phyloP scores from a whole-genome alignment of 805 yeast genomes.

The Hanseniaspora guilliermondii region DNA sequence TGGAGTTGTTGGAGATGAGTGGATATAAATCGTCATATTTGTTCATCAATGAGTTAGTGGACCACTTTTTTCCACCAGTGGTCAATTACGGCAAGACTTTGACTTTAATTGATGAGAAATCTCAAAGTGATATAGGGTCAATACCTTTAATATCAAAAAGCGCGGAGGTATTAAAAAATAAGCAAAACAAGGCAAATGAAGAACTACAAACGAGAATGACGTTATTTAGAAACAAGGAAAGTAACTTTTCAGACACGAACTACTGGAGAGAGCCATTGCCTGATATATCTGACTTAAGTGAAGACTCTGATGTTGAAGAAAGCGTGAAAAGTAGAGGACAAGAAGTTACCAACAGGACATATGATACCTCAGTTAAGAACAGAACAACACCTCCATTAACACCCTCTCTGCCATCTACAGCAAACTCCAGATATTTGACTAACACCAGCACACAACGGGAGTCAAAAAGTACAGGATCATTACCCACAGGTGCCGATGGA shows the following conservation, averaged over 20 bases:
- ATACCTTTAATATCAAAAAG: neutral
- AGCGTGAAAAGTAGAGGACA: neutral
- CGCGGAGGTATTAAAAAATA: neutral
- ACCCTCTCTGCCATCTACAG: neutral
- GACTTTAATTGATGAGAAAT: neutral
- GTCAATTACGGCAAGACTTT: slow-evolving; percentile 12
- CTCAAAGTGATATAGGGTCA: neutral
- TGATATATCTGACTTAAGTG: slow-evolving; percentile 49
- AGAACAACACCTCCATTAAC: neutral
- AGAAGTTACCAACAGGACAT: neutral
- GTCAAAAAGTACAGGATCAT: slow-evolving; percentile 16
- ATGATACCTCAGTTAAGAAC: neutral
- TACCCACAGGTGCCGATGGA: slow-evolving; percentile 7
- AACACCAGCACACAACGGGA: slow-evolving; percentile 13
- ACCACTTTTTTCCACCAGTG: slow-evolving; percentile 92
- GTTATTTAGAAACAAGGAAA: slow-evolving; percentile 20
- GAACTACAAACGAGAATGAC: slow-evolving; percentile 14
- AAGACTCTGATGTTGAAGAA: slow-evolving; percentile 32
- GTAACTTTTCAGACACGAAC: slow-evolving; percentile 68
- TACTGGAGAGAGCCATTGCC: slow-evolving; percentile 81
- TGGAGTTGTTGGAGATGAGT: slow-evolving; percentile 88
- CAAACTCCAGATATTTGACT: neutral
- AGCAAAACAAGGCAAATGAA: slow-evolving; percentile 8
- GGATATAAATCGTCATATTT: slow-evolving; percentile 84
- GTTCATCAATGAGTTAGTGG: slow-evolving; percentile 84